Conservation (phyloP, 2,329 filamentous ascomycete genomes). For the Ramularia endophylla region DNA sequence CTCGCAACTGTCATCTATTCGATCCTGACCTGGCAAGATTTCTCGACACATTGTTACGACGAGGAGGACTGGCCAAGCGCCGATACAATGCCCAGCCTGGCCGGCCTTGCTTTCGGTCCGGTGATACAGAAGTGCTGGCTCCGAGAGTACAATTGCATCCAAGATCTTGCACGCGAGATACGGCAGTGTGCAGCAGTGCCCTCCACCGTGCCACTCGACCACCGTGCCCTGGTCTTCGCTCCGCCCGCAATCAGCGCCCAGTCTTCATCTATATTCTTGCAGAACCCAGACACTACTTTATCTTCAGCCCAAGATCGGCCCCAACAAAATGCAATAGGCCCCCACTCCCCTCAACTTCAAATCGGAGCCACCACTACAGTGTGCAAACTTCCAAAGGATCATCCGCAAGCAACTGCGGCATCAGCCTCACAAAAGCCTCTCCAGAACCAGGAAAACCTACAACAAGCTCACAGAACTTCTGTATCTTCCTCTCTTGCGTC, state of each 20-base stretch:
- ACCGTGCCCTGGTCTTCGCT: slow-evolving; percentile 2
- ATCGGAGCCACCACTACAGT: neutral
- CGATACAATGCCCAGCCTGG: slow-evolving; percentile 8
- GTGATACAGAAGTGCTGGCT: slow-evolving; percentile 10
- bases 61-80: slow-evolving; percentile 11
- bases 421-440: too few species aligned
- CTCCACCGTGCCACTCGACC: slow-evolving; percentile 6
- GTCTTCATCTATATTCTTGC: slow-evolving; percentile 12
- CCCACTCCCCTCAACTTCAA: too few species aligned
- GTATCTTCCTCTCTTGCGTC: too few species aligned
- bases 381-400: too few species aligned
- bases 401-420: too few species aligned
- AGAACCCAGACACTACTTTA: too few species aligned
- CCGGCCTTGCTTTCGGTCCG: slow-evolving; percentile 8
- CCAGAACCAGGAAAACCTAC: too few species aligned
- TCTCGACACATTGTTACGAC: slow-evolving; percentile 8
- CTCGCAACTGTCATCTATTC: slow-evolving; percentile 13
- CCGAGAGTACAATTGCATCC: slow-evolving; percentile 7
- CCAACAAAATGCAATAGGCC: too few species aligned
- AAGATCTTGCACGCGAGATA: slow-evolving; percentile 9
- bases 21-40: slow-evolving; percentile 11
- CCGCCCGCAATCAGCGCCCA: slow-evolving; percentile 6
- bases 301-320: slow-evolving; percentile 4
- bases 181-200: slow-evolving; percentile 7
- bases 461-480: too few species aligned